phyloP scores from a whole-genome alignment of 2,329 filamentous ascomycete genomes.

The Diaporthe amygdali region DNA sequence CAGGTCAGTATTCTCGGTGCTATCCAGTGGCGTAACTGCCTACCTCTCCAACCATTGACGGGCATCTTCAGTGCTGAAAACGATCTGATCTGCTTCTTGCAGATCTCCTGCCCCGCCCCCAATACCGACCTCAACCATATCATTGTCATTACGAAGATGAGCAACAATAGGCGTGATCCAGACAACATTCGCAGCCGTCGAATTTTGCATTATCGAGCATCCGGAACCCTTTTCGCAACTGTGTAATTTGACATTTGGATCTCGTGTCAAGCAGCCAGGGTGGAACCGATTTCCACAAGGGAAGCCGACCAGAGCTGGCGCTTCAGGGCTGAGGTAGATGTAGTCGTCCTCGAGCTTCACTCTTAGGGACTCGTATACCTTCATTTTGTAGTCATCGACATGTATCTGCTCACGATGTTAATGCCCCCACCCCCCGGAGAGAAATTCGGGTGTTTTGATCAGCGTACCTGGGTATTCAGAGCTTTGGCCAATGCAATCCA shows the following conservation, averaged over 20 bases:
- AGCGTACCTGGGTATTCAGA: slow-evolving; percentile 64
- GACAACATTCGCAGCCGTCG: slow-evolving; percentile 57
- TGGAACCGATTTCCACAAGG: slow-evolving; percentile 74
- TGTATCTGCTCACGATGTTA: slow-evolving; percentile 62
- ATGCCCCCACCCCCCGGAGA: not conserved
- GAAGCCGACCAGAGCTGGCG: slow-evolving; percentile 74
- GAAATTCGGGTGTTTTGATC: not conserved
- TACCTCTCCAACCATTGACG: slow-evolving; percentile 45
- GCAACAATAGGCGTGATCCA: slow-evolving; percentile 81
- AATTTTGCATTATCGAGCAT: slow-evolving; percentile 54
- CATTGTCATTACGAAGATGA: slow-evolving; percentile 61
- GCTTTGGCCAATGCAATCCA: slow-evolving; percentile 81
- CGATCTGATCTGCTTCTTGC: slow-evolving; percentile 68
- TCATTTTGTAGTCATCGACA: slow-evolving; percentile 79
- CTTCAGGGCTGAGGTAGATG: slow-evolving; percentile 59
- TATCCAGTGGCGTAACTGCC: not conserved
- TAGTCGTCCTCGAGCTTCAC: slow-evolving; percentile 46
- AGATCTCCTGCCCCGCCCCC: slow-evolving; percentile 83
- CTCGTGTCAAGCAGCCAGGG: slow-evolving; percentile 73
- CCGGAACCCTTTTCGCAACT: slow-evolving; percentile 80
- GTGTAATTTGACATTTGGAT: slow-evolving; percentile 72
- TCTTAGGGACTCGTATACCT: slow-evolving; percentile 71
- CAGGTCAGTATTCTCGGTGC: not conserved
- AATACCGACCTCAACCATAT: slow-evolving; percentile 75
- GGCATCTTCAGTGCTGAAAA: slow-evolving; percentile 58